Percentiles rank a stretch among this genome's conserved stretches.
Evolutionary conservation across 768 basidiomycete genomes (phyloP).

Genomic region (Auricularia heimuer): DNA sequence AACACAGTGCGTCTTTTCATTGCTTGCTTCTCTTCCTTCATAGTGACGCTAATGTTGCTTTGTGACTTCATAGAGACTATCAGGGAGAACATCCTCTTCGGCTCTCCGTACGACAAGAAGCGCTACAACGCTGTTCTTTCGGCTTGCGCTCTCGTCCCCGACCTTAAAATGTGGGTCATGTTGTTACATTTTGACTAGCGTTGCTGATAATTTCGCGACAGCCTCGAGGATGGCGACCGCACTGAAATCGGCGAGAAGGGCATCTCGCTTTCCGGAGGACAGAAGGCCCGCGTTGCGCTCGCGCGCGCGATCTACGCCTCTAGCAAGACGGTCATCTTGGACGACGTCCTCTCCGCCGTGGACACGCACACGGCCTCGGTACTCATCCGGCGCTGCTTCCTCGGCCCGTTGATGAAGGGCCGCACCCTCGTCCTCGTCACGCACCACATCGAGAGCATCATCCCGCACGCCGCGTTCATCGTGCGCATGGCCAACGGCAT

Average conservation of each 20-base stretch:
- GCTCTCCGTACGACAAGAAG: slow-evolving; percentile 37
- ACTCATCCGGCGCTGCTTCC: slow-evolving; percentile 53
- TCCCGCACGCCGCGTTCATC: slow-evolving; percentile 62
- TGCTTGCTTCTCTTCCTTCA: not conserved
- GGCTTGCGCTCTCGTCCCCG: slow-evolving; percentile 61
- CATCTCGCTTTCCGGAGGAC: slow-evolving; percentile 62
- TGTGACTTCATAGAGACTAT: slow-evolving; percentile 51
- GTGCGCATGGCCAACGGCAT: slow-evolving; percentile 75
- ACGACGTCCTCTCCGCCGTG: slow-evolving; percentile 39
- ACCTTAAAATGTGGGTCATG: slow-evolving; percentile 42
- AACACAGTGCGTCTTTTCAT: slow-evolving; percentile 29
- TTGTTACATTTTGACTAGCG: slow-evolving; percentile 68
- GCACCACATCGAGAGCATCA: slow-evolving; percentile 76
- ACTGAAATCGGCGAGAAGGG: slow-evolving; percentile 70
- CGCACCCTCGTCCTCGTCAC: slow-evolving; percentile 78
- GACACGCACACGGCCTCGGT: slow-evolving; percentile 73
- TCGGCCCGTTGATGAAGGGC: slow-evolving; percentile 46
- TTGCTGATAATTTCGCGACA: not conserved
- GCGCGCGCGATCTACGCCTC: slow-evolving; percentile 74
- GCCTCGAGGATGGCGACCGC: slow-evolving; percentile 26
- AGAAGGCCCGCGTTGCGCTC: slow-evolving; percentile 65
- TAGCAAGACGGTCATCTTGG: slow-evolving; percentile 33
- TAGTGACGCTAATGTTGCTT: slow-evolving; percentile 27
- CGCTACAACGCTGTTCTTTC: slow-evolving; percentile 61
- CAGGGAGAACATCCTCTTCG: slow-evolving; percentile 68